Base-by-base conservation (phyloP, 306 rosid species). In the Cucurbita moschata region DNA sequence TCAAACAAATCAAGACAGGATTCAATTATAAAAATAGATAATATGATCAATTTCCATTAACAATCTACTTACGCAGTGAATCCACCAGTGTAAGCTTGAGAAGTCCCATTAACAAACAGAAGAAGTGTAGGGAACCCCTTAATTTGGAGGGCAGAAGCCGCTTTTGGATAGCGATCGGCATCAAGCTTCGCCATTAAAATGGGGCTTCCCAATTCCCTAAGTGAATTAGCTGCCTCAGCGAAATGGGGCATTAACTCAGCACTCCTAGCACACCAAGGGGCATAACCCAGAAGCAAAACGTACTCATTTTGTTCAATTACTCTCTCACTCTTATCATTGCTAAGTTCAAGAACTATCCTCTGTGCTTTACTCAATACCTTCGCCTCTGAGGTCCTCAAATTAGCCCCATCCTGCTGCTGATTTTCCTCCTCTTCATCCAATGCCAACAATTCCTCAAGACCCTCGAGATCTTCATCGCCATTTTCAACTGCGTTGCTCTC, bases 191-290 rank as follows among this genome's bases (percentile, higher is more conserved):
- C 95, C 96, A 91, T 77, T 46, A 91, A 57, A 85, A 94, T 83
- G 63, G 92, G 77, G 59, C 60, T 85, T 50, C 88, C 87, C 78
- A 89, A 81, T 8, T 87, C 97, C 76, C 80, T 87, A 53, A 94
- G 80, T 63, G 84, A 84, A 75, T 81, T 94, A 2, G 99, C 97
- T 74, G 97, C 95, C 76, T 94, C 96, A 4, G 99, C 97, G 77
- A 94, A 94, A 44, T 85, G 90, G 42, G 99, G 99, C 99, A 94
- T 91, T 49, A 91, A 85, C 75, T 94, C 99, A 44, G 99, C 97
- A 80, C 97, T 94, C 72, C 96, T 89, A 1, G 92, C 83, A 80
- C 97, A 90, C 99, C 99, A 94, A 61, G 99, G 99, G 5, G 96
- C 92, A 75, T 91, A 91, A 18, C 97, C 97, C 75, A 94, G 81